Base-by-base conservation (phyloP, 2,329 filamentous ascomycete genomes). In the Nothophaeocryptopus gaeumannii region DNA sequence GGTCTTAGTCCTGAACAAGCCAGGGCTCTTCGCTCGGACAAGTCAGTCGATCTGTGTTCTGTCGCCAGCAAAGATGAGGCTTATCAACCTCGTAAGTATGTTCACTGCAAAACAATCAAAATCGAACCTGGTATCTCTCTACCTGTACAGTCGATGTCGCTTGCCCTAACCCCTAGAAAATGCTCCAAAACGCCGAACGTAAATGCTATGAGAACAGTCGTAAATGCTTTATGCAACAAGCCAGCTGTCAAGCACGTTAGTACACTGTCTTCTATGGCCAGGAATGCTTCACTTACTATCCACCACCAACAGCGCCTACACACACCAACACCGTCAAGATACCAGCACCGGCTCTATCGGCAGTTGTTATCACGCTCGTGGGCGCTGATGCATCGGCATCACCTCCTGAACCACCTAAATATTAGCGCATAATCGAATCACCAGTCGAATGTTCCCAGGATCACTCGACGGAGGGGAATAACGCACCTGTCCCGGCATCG, bases 271-370 rank as follows among this genome's bases (percentile, higher is more conserved):
- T 34, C 9, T 13, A 11, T 34, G 29, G 2, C 8, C 10, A 5
- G 1, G 11, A 10, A 5, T 5, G 20, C 11, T 9, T 20, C 29
- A 47, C 49, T 39, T 39, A 51, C 49, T 39, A 48, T 37, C 39
- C 41, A 12, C 50, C 50, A 9, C 54, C 52, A 34, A 63, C 32
- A 10, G 52, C 60, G 15, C 49, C 29, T 26, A 56, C 20, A 35
- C 56, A 39, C 34, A 55, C 39, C 26, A 64, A 10, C 30, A 45
- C 54, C 32, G 61, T 64, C 42, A 64, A 47, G 9, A 64, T 60
- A 9, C 74, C 16, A 84, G 86, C 87, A 9, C 86, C 88, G 5
- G 80, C 85, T 54, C 74, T 80, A 62, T 91, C 87, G 7, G 76
- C 82, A 1, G 74, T 75, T 2, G 79, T 81, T 31, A 84, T 75